These are phyloP conservation scores for Polygonum aviculare DNA, from an alignment of 148 eudicot species.

Conservation along the genomic window DNA sequence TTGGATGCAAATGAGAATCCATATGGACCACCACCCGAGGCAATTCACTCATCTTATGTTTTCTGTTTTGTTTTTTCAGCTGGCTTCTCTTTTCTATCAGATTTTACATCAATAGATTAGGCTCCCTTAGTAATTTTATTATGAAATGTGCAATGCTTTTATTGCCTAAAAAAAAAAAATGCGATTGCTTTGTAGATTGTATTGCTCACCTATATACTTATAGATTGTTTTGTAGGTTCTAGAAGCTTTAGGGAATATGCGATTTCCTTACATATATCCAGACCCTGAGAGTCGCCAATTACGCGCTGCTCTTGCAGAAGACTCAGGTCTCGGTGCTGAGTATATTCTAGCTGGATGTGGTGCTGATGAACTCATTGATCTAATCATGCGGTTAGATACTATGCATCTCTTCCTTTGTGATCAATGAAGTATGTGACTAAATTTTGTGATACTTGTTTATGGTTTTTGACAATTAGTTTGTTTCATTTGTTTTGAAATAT, in stretches of 20 bases:
- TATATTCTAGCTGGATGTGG: conserved; percentile 92
- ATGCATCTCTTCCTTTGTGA: conserved; percentile 8
- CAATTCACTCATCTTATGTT: conserved; percentile 20
- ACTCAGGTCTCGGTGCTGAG: conserved; percentile 81
- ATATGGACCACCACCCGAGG: conserved; percentile 99
- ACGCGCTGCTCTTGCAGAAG: conserved; percentile 91
- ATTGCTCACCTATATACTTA: conserved; percentile 6
- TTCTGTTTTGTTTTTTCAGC: background rate
- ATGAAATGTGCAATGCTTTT: background rate
- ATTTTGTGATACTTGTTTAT: background rate
- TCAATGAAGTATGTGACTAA: background rate
- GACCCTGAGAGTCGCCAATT: conserved; percentile 91
- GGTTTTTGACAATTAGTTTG: background rate
- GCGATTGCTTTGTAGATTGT: background rate
- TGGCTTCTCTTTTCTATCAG: background rate
- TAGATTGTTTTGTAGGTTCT: conserved; percentile 45
- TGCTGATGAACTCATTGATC: conserved; percentile 93
- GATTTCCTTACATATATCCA: conserved; percentile 86
- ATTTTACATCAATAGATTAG: background rate
- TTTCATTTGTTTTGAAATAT: conserved; percentile 17
- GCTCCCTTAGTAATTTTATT: background rate
- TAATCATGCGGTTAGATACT: conserved; percentile 87
- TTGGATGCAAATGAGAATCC: conserved; percentile 97
- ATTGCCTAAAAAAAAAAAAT: background rate
- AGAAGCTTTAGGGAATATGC: conserved; percentile 80